Conservation (phyloP, 257 asterid genomes). For the Hygrophila difformis region DNA sequence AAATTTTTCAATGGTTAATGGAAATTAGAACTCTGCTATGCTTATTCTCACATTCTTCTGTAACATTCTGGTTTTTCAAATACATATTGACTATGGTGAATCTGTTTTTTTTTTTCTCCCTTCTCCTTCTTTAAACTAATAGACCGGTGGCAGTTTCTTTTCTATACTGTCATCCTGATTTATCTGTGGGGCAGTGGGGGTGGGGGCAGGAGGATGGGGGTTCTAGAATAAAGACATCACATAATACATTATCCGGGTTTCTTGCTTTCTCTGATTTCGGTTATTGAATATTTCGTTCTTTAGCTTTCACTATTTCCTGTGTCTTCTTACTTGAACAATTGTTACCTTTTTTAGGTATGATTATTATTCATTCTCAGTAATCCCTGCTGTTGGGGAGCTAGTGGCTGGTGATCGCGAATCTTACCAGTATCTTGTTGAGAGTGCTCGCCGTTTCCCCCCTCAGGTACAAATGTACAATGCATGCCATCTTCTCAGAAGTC, state of each 20-base stretch:
- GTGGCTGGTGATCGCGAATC: conserved; percentile 89
- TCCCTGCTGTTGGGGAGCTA: conserved; percentile 72
- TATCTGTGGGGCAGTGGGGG: background rate
- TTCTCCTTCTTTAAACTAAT: no score
- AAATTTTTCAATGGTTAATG: no score
- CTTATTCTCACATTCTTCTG: no score
- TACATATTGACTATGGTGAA: no score
- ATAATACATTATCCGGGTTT: conserved; percentile 6
- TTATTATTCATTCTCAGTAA: conserved; percentile 76
- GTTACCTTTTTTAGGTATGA: conserved; percentile 60
- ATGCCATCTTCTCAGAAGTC: no score
- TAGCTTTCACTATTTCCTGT: no score
- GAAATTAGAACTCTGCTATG: no score
- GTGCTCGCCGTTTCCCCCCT: conserved; percentile 74
- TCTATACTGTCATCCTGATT: no score
- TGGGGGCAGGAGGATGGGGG: background rate
- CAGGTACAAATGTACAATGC: no score
- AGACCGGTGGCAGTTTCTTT: no score
- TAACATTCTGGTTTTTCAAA: no score
- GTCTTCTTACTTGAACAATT: conserved; percentile 1
- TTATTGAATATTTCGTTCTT: background rate
- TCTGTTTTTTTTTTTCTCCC: no score
- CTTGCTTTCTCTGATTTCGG: background rate
- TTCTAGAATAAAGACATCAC: background rate
- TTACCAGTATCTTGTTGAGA: conserved; percentile 83